Base-by-base conservation (phyloP, 2,329 filamentous ascomycete species). In the Diaporthe sp. region DNA sequence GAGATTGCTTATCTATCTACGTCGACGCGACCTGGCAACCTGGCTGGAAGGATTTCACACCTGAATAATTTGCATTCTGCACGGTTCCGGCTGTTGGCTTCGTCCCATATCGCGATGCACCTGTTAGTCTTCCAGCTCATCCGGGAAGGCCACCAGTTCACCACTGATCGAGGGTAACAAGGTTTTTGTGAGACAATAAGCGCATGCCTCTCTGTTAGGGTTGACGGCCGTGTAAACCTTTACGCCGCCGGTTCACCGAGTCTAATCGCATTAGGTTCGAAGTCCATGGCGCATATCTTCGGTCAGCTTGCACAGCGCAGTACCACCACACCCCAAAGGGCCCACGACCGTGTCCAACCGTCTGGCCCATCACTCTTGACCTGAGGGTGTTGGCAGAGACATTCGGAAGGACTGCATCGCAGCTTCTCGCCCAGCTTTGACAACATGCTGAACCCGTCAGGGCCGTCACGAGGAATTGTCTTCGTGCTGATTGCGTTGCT, bases 51-150 rank as follows among this genome's bases (percentile, higher is more conserved):
- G 49, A 55, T 55, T 55, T 13, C 49, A 22, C 15, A 31, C 25
- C 51, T 6, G 20, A 20, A 39, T 37, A 37, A 39, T 51, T 37
- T 39, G 31, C 3, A 5, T 17, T 4, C 20, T 37, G 13, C 5
- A 28, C 22, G 15, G 15, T 68, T 39, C 13, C 20, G 22, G 22
- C 13, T 28, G n/a, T 53, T 53, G 49, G 31, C 17, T 53, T 68
- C 65, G n/a, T 68, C 65, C 47, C 65, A 53, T 53, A n/a, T 68
- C 31, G 65, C 31, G 65, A 53, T 68, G 65, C 65, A 12, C 8
- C 65, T 20, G 22, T 53, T 28, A 53, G 28, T 68, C 63, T 53
- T 39, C 65, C 65, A 68, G 47, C 65, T 55, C n/a, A 42, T 70
- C 65, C 65, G 65, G 65, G 12, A 22, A 39, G 17, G 5, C 47